These are phyloP conservation scores for Pythium grandisporangium DNA, from an alignment of 352 stramenopile genomes.

Conservation along the genomic window DNA sequence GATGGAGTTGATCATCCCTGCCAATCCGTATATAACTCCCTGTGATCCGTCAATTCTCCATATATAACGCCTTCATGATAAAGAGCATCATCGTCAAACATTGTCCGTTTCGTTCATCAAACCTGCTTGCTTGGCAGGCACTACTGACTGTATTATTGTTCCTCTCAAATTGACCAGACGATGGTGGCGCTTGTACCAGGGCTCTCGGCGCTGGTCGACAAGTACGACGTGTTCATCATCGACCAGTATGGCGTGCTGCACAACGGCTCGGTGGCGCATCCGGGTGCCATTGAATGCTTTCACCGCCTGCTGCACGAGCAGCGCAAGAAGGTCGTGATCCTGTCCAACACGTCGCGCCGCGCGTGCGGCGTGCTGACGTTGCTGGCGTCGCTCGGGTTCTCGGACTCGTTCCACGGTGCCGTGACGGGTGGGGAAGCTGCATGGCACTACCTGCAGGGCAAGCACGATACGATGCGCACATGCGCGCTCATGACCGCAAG, in stretches of 20 bases:
- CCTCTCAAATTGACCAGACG: not conserved
- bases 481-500: conserved; percentile 35
- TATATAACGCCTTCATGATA: conserved; percentile 1
- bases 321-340: conserved; percentile 73
- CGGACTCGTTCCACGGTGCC: conserved; percentile 31
- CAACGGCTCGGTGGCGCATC: conserved; percentile 69
- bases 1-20: too few species aligned
- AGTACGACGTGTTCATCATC: conserved; percentile 87
- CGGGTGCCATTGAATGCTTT: conserved; percentile 57
- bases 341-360: conserved; percentile 87
- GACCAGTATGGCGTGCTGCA: conserved; percentile 91
- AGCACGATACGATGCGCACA: conserved; percentile 12
- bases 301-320: conserved; percentile 24
- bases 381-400: conserved; percentile 51
- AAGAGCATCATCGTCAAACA: not conserved
- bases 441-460: conserved; percentile 24
- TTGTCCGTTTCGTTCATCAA: not conserved
- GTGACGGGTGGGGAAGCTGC: conserved; percentile 51
- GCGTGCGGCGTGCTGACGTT: conserved; percentile 40
- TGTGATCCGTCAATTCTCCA: not conserved
- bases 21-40: not conserved
- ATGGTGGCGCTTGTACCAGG: conserved; percentile 22
- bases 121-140: too few species aligned
- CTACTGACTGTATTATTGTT: not conserved
- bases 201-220: conserved; percentile 25